Evolutionary conservation across 2,329 filamentous ascomycete species (phyloP).

Genomic region (Colletotrichum caudatum): DNA sequence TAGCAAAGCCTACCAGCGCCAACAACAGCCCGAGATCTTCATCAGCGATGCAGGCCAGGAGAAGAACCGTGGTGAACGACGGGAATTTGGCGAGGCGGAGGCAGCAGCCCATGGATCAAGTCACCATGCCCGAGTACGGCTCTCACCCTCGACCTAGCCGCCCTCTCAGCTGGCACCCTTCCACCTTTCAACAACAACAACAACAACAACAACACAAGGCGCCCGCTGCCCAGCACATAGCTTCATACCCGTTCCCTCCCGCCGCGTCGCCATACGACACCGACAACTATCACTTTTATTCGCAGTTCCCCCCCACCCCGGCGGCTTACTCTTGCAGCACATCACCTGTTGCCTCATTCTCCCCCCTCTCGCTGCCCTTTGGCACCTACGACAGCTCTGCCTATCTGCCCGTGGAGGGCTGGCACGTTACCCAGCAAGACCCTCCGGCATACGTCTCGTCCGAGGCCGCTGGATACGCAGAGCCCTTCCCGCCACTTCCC

Average conservation of each 20-base stretch:
- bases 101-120: constrained; percentile 61
- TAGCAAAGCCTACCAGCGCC: constrained; percentile 74
- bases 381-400: constrained; percentile 53
- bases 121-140: constrained; percentile 52
- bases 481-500: constrained; percentile 49
- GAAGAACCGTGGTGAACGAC: constrained; percentile 69
- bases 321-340: constrained; percentile 68
- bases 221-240: constrained; percentile 48
- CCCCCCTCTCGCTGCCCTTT: constrained; percentile 64
- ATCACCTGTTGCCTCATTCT: constrained; percentile 67
- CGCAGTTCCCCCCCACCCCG: constrained; percentile 64
- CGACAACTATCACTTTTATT: constrained; percentile 56
- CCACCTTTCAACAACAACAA: constrained; percentile 58
- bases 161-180: constrained; percentile 82
- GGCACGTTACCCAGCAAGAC: constrained; percentile 51
- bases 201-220: constrained; percentile 52
- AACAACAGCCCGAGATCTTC: constrained; percentile 75
- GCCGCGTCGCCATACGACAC: constrained; percentile 54
- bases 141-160: constrained; percentile 59
- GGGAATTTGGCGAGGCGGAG: constrained; percentile 58
- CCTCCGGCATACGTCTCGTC: constrained; percentile 47
- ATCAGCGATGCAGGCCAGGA: constrained; percentile 60
- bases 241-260: constrained; percentile 56
- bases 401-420: constrained; percentile 56
- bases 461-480: constrained; percentile 46